These are phyloP conservation scores for Hericium coralloides DNA, from an alignment of 768 basidiomycete species.

Conservation along the genomic window DNA sequence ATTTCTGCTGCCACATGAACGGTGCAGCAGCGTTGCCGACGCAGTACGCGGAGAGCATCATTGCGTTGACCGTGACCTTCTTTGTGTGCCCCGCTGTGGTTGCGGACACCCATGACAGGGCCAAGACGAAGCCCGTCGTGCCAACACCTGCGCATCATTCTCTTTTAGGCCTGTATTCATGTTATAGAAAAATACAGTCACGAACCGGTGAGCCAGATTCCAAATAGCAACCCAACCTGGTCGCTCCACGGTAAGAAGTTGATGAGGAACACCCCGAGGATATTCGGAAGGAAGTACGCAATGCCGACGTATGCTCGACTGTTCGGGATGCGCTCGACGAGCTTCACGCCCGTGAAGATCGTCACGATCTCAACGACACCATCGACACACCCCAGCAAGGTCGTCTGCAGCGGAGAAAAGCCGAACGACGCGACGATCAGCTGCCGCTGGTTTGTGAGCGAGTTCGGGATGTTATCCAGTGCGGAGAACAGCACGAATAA, in stretches of 20 bases:
- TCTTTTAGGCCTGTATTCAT: too few species aligned
- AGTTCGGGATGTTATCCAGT: constrained; percentile 56
- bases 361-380: constrained; percentile 60
- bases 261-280: constrained; percentile 54
- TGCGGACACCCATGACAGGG: constrained; percentile 54
- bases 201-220: constrained; percentile 41
- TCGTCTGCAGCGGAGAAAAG: constrained; percentile 54
- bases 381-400: constrained; percentile 58
- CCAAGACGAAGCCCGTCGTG: constrained; percentile 50
- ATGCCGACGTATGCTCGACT: constrained; percentile 54
- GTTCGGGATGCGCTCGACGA: constrained; percentile 47
- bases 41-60: constrained; percentile 66
- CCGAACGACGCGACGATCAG: constrained; percentile 63
- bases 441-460: constrained; percentile 55
- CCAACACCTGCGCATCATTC: constrained; percentile 21
- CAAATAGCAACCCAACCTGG: constrained; percentile 56
- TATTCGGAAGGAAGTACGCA: constrained; percentile 53
- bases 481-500: constrained; percentile 62
- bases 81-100: constrained; percentile 71
- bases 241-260: constrained; percentile 57
- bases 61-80: constrained; percentile 61
- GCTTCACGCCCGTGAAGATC: constrained; percentile 54
- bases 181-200: too few species aligned
- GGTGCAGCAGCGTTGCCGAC: constrained; percentile 59
- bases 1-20: constrained; percentile 68